Base-by-base conservation (phyloP, 2,329 filamentous ascomycete genomes). In the Colletotrichum aenigma region DNA sequence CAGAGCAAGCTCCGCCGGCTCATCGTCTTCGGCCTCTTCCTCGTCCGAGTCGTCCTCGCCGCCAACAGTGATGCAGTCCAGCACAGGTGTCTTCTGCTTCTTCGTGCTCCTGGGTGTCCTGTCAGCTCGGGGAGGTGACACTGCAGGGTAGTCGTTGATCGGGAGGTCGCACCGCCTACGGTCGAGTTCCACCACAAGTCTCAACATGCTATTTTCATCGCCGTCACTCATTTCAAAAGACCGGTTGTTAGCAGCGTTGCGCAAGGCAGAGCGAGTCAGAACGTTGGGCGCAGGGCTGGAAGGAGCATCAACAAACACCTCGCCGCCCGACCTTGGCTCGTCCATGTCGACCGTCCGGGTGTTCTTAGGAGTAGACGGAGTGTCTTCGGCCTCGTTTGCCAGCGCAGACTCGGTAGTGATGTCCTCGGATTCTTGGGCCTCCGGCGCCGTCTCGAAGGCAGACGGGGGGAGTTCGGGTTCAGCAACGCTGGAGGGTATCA, bases 301-400 rank as follows among this genome's bases (percentile, higher is more conserved):
- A 58, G 83, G 84, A 15, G 88, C 88, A 79, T 91, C 89, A 52
- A 89, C 85, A 78, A 87, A 90, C 24, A 86, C 85, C n/a, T 89
- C 86, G 7, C 84, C 83, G 24, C 84, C 86, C 3, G 86, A 87
- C 66, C 82, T 88, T 2, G 87, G 85, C 7, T 86, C 86, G 36
- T 84, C 83, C 36, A 83, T 79, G 24, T 67, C 75, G 64, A 80
- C 64, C 13, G 43, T 69, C 5, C 68, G 32, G 24, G 8, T 66
- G 10, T 71, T 76, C 34, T 60, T 62, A n/a, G 76, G 76, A 6
- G 76, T 77, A 18, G 76, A 75, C 10, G 76, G 75, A 7, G 69
- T 30, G n/a, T 58, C 30, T 16, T 13, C 65, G 21, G 43, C 32
- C 24, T 60, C 32, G 8, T 38, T 26, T 36, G 7, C 28, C 13